These are phyloP conservation scores for Panicum virgatum DNA, from an alignment of 202 grass and related monocot species.

Conservation along the genomic window DNA sequence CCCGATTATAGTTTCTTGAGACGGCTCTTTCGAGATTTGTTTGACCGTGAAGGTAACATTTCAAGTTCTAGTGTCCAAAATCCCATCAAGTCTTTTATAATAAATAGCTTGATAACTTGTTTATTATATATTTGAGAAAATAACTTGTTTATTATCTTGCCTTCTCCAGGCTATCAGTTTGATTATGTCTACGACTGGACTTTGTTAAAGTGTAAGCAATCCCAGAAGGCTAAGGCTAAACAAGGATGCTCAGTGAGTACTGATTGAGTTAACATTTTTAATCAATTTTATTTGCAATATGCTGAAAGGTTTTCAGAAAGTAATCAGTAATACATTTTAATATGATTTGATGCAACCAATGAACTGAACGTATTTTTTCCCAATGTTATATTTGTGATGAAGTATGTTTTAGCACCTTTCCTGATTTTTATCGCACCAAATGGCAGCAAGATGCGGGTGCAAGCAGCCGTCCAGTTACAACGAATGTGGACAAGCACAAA, in stretches of 20 bases:
- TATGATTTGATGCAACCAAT: slow-evolving; percentile 12
- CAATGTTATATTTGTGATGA: slow-evolving; percentile 8
- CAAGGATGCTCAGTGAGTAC: slow-evolving; percentile 44
- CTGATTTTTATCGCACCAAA: slow-evolving; percentile 23
- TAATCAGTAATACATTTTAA: background rate
- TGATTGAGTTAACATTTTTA: background rate
- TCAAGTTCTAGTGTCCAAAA: slow-evolving; percentile 17
- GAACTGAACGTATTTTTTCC: background rate
- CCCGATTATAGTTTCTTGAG: slow-evolving; percentile 70
- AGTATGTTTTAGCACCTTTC: background rate
- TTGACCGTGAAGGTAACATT: slow-evolving; percentile 61
- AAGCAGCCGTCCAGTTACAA: slow-evolving; percentile 36
- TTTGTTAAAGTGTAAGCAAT: slow-evolving; percentile 69
- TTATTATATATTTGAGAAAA: too few relatives aligned
- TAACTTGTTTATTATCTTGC: slow-evolving; percentile 20
- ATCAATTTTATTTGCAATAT: slow-evolving; percentile 4
- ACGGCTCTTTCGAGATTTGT: slow-evolving; percentile 57
- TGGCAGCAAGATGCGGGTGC: slow-evolving; percentile 57
- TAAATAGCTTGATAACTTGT: background rate
- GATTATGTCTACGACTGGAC: slow-evolving; percentile 80
- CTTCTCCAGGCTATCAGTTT: slow-evolving; percentile 53
- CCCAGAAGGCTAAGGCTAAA: slow-evolving; percentile 58
- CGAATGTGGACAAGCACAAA: slow-evolving; percentile 44
- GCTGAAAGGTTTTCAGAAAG: background rate
- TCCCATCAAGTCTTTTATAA: slow-evolving; percentile 15